Evolutionary conservation across 1,284 basidiomycete species (phyloP).

Genomic region (Pyrrhoderma noxium): DNA sequence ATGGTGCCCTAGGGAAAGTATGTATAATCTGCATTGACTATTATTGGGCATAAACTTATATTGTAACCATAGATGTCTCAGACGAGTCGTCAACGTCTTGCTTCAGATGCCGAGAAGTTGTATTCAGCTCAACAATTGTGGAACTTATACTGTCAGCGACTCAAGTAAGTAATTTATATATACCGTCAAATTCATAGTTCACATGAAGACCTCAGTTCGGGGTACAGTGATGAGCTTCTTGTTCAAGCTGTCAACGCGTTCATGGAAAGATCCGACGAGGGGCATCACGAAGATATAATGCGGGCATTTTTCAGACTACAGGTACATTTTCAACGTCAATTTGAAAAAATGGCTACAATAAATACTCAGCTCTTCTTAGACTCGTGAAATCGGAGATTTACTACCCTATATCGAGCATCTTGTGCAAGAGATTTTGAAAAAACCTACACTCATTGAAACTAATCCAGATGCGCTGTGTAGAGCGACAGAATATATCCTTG

Average conservation of each 20-base stretch:
- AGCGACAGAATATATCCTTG: constrained; percentile 11
- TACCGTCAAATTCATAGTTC: neutral
- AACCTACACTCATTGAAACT: constrained; percentile 12
- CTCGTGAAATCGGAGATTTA: constrained; percentile 46
- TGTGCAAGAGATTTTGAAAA: constrained; percentile 35
- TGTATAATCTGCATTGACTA: constrained; percentile 18
- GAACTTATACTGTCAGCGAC: constrained; percentile 69
- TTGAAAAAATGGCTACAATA: neutral
- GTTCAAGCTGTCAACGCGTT: constrained; percentile 58
- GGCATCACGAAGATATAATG: constrained; percentile 67
- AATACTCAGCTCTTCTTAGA: neutral
- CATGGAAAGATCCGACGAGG: constrained; percentile 51
- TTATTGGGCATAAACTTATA: constrained; percentile 11
- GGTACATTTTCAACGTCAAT: no score
- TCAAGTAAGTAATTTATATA: constrained; percentile 40
- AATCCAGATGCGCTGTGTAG: constrained; percentile 22
- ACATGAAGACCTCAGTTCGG: constrained; percentile 29
- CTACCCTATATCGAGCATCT: constrained; percentile 47
- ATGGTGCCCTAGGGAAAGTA: constrained; percentile 71
- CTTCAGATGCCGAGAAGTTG: constrained; percentile 85
- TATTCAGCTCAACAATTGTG: constrained; percentile 81
- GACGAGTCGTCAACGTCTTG: constrained; percentile 66
- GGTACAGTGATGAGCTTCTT: constrained; percentile 49
- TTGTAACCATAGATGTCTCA: constrained; percentile 66
- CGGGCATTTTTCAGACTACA: constrained; percentile 80